These are phyloP conservation scores for Sphagnum magellanicum DNA, from an alignment of 228 moss, liverwort and hornwort genomes.

Conservation along the genomic window DNA sequence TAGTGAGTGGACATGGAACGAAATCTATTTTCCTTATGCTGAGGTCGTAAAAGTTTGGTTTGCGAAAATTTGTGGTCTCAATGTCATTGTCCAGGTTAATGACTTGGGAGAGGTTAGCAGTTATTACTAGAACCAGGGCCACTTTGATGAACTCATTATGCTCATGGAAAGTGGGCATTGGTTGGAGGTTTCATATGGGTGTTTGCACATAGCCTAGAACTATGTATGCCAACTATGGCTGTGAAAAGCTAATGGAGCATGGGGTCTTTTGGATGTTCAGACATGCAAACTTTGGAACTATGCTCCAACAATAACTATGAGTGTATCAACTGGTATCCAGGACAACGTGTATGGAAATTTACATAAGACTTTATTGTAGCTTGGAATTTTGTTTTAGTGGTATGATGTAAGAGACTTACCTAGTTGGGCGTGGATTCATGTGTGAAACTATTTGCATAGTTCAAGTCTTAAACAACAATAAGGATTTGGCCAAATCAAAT, in stretches of 20 bases:
- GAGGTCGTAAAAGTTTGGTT: no score
- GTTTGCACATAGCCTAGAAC: no score
- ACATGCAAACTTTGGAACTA: no score
- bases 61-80: no score
- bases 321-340: no score
- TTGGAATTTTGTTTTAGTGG: conserved; percentile 84
- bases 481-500: conserved; percentile 96
- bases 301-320: no score
- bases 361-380: conserved; percentile 81
- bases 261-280: no score
- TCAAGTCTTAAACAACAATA: conserved; percentile 91
- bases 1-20: no score
- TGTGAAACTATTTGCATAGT: conserved; percentile 94
- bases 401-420: conserved; percentile 88
- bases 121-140: conserved; percentile 45
- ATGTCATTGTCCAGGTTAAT: no score
- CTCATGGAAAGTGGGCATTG: conserved; percentile 55
- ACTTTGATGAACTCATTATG: conserved; percentile 46
- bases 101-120: conserved; percentile 52
- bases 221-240: no score
- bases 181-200: conserved; percentile 51
- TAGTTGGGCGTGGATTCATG: conserved; percentile 90
- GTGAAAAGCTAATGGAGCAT: conserved; percentile 58
- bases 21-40: no score
- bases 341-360: conserved; percentile 83